These are phyloP conservation scores for Waitea zeae DNA, from an alignment of 1,284 basidiomycete genomes.

Conservation along the genomic window DNA sequence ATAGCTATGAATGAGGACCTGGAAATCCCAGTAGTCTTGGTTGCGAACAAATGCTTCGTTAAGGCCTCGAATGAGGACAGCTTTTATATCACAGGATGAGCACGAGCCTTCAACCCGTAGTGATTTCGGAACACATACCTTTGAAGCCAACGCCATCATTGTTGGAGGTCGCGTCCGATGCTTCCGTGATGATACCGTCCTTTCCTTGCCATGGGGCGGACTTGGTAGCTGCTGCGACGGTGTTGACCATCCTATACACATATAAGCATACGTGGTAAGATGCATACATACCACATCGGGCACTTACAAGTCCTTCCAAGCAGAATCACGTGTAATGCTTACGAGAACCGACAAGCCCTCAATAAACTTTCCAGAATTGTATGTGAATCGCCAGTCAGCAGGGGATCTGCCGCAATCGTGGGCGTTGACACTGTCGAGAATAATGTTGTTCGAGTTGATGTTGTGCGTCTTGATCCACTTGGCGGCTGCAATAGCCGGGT, in stretches of 20 bases:
- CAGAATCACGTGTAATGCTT: constrained; percentile 20
- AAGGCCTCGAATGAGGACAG: constrained; percentile 27
- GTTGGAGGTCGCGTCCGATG: constrained; percentile 17
- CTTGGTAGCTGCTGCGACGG: constrained; percentile 21
- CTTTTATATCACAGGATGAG: constrained; percentile 12
- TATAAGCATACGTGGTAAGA: too few species aligned
- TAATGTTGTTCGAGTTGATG: constrained; percentile 20
- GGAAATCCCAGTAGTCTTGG: constrained; percentile 16
- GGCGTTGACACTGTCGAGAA: constrained; percentile 27
- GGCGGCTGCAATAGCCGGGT: constrained; percentile 25
- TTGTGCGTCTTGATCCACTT: constrained; percentile 28
- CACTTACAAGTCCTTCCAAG: constrained; percentile 22
- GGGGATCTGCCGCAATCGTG: constrained; percentile 25
- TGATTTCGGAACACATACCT: constrained; percentile 12
- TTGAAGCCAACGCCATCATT: constrained; percentile 33
- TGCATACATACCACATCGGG: too few species aligned
- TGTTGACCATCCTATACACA: constrained; percentile 18
- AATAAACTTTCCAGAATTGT: constrained; percentile 32
- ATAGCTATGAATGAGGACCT: constrained; percentile 25
- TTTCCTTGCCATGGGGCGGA: constrained; percentile 22
- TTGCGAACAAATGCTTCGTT: constrained; percentile 25
- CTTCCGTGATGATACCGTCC: constrained; percentile 32
- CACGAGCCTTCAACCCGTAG: background rate
- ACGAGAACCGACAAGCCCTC: constrained; percentile 28
- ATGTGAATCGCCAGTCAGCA: constrained; percentile 11